These are phyloP conservation scores for Cryphonectria japonica DNA, from an alignment of 2,329 filamentous ascomycete species.

Conservation along the genomic window DNA sequence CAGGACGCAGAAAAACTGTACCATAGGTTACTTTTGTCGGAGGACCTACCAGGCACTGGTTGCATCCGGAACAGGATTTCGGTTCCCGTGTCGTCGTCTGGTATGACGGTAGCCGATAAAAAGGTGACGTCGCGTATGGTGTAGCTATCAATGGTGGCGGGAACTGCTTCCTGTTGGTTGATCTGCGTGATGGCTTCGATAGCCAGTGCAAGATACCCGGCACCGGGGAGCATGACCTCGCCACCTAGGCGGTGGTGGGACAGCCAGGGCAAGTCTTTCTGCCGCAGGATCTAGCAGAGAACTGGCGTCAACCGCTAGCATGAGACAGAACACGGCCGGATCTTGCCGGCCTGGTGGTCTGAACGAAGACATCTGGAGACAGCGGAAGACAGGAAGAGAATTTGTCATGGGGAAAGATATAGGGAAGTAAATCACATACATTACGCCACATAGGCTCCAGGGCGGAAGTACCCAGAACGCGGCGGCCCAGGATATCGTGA, in stretches of 20 bases:
- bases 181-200: constrained; percentile 33
- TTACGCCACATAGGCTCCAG: constrained; percentile 28
- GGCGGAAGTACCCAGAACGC: constrained; percentile 22
- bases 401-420: too few species aligned
- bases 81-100: too few species aligned
- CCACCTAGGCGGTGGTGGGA: constrained; percentile 34
- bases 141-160: not conserved
- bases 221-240: constrained; percentile 37
- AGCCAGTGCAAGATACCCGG: constrained; percentile 31
- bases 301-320: too few species aligned
- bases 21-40: too few species aligned
- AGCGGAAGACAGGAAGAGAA: too few species aligned
- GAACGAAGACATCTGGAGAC: too few species aligned
- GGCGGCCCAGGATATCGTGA: constrained; percentile 33
- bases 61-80: too few species aligned
- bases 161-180: not conserved
- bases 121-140: not conserved
- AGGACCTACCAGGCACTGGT: too few species aligned
- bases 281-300: not conserved
- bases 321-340: too few species aligned
- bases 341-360: too few species aligned
- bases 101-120: too few species aligned
- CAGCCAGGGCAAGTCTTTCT: constrained; percentile 41
- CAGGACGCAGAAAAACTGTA: too few species aligned
- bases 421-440: not conserved